Percentiles rank a stretch among this genome's conserved stretches.
These are phyloP conservation scores for Boletus vermiculosoides DNA, from an alignment of 768 basidiomycete genomes.

Conservation along the genomic window DNA sequence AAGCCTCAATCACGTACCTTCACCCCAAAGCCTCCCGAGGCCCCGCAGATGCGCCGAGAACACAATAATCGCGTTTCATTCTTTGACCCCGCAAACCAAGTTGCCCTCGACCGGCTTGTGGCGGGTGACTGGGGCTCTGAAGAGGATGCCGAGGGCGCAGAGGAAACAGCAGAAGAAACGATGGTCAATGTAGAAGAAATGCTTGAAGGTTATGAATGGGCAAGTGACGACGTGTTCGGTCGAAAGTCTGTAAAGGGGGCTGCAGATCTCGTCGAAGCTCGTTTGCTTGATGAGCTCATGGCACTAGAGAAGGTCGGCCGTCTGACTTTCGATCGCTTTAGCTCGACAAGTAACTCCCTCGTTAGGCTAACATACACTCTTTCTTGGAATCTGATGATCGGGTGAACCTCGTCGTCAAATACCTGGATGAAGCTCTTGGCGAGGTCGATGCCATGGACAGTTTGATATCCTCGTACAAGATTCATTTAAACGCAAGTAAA, in stretches of 20 bases:
- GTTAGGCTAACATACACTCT: constrained; percentile 89
- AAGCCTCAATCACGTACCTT: constrained; percentile 30
- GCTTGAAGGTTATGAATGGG: constrained; percentile 98
- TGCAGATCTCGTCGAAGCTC: constrained; percentile 89
- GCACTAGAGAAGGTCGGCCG: constrained; percentile 84
- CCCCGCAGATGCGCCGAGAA: constrained; percentile 44
- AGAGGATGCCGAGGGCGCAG: constrained; percentile 56
- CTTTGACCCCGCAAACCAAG: constrained; percentile 79
- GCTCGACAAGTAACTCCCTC: not conserved
- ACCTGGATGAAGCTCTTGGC: constrained; percentile 82
- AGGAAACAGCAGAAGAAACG: constrained; percentile 76
- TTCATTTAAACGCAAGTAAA: constrained; percentile 83
- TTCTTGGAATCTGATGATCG: constrained; percentile 96
- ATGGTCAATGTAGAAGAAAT: constrained; percentile 95
- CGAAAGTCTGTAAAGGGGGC: constrained; percentile 65
- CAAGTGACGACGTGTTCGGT: constrained; percentile 72
- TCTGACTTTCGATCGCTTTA: not conserved
- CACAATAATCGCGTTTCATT: constrained; percentile 76
- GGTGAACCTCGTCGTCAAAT: constrained; percentile 78
- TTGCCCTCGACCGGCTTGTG: constrained; percentile 67
- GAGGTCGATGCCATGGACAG: constrained; percentile 92
- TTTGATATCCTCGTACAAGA: constrained; percentile 89
- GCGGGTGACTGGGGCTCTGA: constrained; percentile 43
- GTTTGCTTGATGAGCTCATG: constrained; percentile 84
- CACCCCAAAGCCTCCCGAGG: constrained; percentile 34